Evolutionary conservation across 179 eudicot species (phyloP), one percentile per base, ranked within the genome.

Genomic region (Dionaea muscipula): DNA sequence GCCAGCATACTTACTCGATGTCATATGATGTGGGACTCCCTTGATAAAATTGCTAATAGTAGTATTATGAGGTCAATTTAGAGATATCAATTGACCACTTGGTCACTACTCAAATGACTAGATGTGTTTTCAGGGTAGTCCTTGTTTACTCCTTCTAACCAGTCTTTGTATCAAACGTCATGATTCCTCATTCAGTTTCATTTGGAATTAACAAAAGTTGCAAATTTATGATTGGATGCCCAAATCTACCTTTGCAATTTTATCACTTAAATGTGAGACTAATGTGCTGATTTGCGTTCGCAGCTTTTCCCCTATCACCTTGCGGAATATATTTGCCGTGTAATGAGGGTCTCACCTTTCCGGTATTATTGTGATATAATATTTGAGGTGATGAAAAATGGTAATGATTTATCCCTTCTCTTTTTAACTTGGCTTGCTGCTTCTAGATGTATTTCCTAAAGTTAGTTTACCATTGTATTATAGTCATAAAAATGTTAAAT

Each of bases 281-380:
- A 36, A 64, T 19, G 43, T 62, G 33, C 47, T 47, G 25, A 45
- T 15, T 22, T 69, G 59, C 62, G 51, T 58, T 56, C 79, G 84
- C 93, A 91, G 98, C 73, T 91, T 47, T 91, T 87, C 68, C 98
- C 98, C 16, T 91, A 87, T 74, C 98, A 91, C 76, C 94, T 91
- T 57, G 83, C 96, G 28, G 98, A 87, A 60, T 91, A 91, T 67
- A 74, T 91, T 60, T 87, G 96, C 71, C 94, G 96, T 58, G 98
- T 91, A 37, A 82, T 91, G 98, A 79, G 98, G 72, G 61, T 91
- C 24, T 91, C 98, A 48, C 86, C 98, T 63, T 91, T 91, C 78
- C 80, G 85, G 73, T 91, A 91, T 70, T 91, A 91, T 56, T 91
- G 98, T 60, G 96, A 91, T 58, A 87, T 87, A 71, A 65, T 91